Conservation (phyloP, 179 eudicot genomes). For the Vitellaria paradoxa region DNA sequence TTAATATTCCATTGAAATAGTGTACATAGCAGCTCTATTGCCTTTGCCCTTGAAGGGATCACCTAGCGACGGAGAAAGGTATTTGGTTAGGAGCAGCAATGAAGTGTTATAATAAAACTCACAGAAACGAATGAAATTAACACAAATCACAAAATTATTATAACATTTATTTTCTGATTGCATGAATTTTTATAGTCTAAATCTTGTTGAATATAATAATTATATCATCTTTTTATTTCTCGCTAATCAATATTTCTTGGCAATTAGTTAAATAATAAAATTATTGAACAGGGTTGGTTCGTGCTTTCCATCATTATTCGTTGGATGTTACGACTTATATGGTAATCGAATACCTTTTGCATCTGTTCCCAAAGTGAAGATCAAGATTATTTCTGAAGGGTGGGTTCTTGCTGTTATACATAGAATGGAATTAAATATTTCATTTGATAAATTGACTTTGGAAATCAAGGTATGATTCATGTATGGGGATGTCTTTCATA, state of each 20-base stretch:
- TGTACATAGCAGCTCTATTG: not conserved
- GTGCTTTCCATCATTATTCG: slow-evolving; percentile 20
- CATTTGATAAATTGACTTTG: slow-evolving; percentile 20
- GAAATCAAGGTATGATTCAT: slow-evolving; percentile 25
- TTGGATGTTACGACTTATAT: slow-evolving; percentile 33
- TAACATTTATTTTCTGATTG: not conserved
- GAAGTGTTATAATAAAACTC: no score
- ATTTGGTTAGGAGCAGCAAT: no score
- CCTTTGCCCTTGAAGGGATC: not conserved
- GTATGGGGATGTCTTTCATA: not conserved
- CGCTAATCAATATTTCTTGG: not conserved
- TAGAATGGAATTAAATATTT: slow-evolving; percentile 9
- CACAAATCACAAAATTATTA: no score
- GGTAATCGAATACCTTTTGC: slow-evolving; percentile 27
- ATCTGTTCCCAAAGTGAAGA: slow-evolving; percentile 25
- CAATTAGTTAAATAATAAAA: not conserved
- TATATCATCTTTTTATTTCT: not conserved
- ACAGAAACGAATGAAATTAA: no score
- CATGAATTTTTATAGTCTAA: not conserved
- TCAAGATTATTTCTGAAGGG: slow-evolving; percentile 18
- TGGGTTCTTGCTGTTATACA: slow-evolving; percentile 7
- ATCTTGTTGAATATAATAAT: not conserved
- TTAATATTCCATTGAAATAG: not conserved
- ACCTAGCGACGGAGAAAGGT: no score
- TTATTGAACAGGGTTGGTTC: slow-evolving; percentile 37